Evolutionary conservation across 176 grass and related monocot species (phyloP).

Genomic region (Cenchrus purpureus): DNA sequence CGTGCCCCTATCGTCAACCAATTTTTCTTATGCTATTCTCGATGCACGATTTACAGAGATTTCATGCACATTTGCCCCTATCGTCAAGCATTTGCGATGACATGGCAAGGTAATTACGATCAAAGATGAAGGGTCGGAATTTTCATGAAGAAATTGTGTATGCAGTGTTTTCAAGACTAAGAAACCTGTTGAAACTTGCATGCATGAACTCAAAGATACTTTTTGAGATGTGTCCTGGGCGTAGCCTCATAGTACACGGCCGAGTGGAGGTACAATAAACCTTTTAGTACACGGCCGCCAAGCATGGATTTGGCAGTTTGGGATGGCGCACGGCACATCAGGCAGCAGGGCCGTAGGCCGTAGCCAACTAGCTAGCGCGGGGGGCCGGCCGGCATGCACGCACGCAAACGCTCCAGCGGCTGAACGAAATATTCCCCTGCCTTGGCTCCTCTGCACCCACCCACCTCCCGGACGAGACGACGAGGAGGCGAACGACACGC

Average conservation of each 20-base stretch:
- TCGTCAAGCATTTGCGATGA: no score
- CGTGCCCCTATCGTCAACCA: no score
- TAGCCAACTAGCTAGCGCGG: neutral
- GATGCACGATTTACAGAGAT: no score
- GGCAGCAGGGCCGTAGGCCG: neutral
- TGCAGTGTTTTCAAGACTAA: no score
- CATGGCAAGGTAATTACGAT: no score
- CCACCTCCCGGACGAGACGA: neutral
- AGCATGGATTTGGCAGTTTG: constrained; percentile 6
- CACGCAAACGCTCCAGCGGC: neutral
- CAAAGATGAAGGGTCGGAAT: no score
- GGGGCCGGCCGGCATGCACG: neutral
- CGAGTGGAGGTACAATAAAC: neutral
- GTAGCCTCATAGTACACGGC: neutral
- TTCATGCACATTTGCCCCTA: no score
- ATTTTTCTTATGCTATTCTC: no score
- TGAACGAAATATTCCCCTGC: neutral
- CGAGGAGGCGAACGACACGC: neutral
- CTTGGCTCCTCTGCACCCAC: neutral
- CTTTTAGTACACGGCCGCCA: neutral
- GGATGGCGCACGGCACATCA: neutral
- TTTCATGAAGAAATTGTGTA: no score
- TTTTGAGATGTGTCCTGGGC: no score
- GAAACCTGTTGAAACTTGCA: no score
- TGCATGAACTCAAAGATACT: no score